These are phyloP conservation scores for Aspergillus baeticus DNA, from an alignment of 495 filamentous ascomycete genomes.

Conservation along the genomic window DNA sequence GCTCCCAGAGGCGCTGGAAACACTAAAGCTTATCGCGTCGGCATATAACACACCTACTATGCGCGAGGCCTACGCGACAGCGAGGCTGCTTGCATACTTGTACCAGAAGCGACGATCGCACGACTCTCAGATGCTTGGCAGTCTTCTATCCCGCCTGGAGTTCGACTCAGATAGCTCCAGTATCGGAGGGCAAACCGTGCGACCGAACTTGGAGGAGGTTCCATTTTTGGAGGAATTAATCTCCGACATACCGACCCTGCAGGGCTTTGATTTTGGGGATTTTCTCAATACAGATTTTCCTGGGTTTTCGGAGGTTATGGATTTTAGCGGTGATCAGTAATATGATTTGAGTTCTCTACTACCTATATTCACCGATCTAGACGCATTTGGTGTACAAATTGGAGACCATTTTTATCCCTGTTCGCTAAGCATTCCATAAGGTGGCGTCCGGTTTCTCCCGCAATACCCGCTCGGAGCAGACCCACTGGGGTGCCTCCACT, in stretches of 20 bases:
- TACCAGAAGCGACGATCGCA: conserved; percentile 35
- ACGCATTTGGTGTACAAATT: too few species aligned
- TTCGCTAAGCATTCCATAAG: too few species aligned
- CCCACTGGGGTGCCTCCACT: too few species aligned
- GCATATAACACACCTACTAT: conserved; percentile 43
- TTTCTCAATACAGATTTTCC: conserved; percentile 26
- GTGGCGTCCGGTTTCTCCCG: too few species aligned
- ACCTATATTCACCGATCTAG: too few species aligned
- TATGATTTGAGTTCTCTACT: too few species aligned
- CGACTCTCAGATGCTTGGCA: conserved; percentile 14
- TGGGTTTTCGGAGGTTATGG: too few species aligned
- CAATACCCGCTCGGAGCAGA: too few species aligned
- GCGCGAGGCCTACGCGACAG: conserved; percentile 48
- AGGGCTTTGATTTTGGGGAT: conserved; percentile 34
- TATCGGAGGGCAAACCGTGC: background rate
- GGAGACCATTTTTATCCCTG: too few species aligned
- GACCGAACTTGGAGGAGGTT: conserved; percentile 27
- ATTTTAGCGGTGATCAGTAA: too few species aligned
- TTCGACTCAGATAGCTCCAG: too few species aligned
- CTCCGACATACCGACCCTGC: conserved; percentile 38
- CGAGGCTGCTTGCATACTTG: conserved; percentile 36
- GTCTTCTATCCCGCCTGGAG: background rate
- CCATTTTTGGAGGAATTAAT: conserved; percentile 37
- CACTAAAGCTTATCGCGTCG: conserved; percentile 38
- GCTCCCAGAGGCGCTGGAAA: conserved; percentile 46